phyloP scores from a whole-genome alignment of 768 basidiomycete species.

The Hygrocybe punicea region DNA sequence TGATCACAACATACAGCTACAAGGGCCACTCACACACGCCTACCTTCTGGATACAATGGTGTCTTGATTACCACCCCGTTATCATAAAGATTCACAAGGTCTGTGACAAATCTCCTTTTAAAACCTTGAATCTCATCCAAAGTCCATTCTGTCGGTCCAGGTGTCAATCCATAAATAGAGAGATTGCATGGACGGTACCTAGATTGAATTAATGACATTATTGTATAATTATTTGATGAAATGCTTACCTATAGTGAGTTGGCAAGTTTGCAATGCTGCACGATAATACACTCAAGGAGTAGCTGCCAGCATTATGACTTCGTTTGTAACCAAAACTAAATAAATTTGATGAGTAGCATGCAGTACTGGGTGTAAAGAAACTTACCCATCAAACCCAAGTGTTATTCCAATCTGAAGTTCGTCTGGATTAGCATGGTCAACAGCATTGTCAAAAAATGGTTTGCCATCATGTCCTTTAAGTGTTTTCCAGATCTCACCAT shows the following conservation, averaged over 20 bases:
- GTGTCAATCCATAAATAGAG: constrained; percentile 20
- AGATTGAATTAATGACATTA: background rate
- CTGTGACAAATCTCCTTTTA: constrained; percentile 14
- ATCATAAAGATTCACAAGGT: constrained; percentile 19
- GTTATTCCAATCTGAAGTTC: constrained; percentile 1
- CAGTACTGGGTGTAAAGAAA: background rate
- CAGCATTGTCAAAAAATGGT: background rate
- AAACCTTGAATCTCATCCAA: constrained; percentile 19
- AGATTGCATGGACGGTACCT: constrained; percentile 25
- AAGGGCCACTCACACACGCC: constrained; percentile 23
- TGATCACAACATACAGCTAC: constrained; percentile 31
- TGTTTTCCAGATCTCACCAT: constrained; percentile 2
- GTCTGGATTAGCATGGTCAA: background rate
- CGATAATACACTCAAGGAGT: constrained; percentile 26
- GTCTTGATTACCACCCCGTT: constrained; percentile 19
- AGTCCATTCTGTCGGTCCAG: constrained; percentile 26
- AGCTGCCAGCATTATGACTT: constrained; percentile 22
- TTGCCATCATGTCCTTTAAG: background rate
- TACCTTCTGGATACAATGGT: constrained; percentile 20
- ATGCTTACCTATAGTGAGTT: constrained; percentile 14
- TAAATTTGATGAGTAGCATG: background rate
- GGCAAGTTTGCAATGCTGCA: constrained; percentile 27
- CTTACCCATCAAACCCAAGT: constrained; percentile 1
- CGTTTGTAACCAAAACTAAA: constrained; percentile 29
- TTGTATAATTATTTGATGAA: background rate